Evolutionary conservation across 2,329 filamentous ascomycete species (phyloP), one percentile per base, ranked within the genome.

Genomic region (Cyphellophora europaea): DNA sequence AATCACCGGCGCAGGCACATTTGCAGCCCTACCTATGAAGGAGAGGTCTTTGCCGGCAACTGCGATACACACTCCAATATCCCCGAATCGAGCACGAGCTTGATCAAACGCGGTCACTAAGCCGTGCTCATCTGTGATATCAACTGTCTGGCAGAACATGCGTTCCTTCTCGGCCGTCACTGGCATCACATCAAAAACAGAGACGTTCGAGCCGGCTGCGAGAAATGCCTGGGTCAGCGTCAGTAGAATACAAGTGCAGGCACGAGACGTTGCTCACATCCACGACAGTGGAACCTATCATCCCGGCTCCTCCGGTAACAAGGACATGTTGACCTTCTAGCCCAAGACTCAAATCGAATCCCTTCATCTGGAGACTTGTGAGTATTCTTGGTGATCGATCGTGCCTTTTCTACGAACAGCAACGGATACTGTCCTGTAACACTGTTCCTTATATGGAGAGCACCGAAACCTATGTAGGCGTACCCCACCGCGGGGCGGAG

Each of bases 31-130:
- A 25, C 21, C 21, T 11, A 67, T 49, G 14, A 61, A 59, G 30
- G 56, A 61, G 10, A 67, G 49, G 39, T 69, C 64, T 10, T 67
- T 52, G 2, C 55, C 54, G 2, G 63, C 66, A 12, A 66, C 53
- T 3, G 63, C 61, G 28, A 69, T 52, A 28, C 39, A 44, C 43
- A 55, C 58, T 14, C 55, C 45, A 5, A 66, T 52, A 2, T 54
- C 49, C 1, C 63, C 63, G 33, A 56, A 52, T 5, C 42, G 42
- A n/a, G 35, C 27, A 15, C 50, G 47, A n/a, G 61, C 61, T 19
- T 40, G 38, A 6, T 49, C 38, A 41, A 64, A 63, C 3, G 53
- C 56, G 11, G 36, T 19, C 35, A 56, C 51, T 5, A 63, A 44
- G 3, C 51, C 49, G 18, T 39, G 46, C 35, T 57, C 58, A 43